Base-by-base conservation (phyloP, 1,284 basidiomycete species). In the Cutaneotrichosporon dermatis region DNA sequence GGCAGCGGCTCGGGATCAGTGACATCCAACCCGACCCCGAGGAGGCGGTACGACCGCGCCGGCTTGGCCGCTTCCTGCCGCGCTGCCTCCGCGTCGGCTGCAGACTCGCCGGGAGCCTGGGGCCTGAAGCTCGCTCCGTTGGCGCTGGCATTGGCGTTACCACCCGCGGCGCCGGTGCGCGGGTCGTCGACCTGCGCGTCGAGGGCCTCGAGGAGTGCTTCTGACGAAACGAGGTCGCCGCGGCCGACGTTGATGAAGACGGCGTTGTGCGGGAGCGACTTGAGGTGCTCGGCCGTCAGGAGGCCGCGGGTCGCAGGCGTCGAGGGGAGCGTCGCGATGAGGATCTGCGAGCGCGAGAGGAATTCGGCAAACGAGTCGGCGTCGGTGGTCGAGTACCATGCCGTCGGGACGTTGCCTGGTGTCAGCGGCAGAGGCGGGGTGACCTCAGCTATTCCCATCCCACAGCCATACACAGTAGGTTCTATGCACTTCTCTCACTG, bases 1-100 rank as follows among this genome's bases (percentile, higher is more conserved):
- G 76, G 71, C 8, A 79, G 66, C 2, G 78, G 78, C 65, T 78
- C 78, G 39, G 77, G 78, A 56, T 78, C 76, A 0, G 78, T 79
- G 8, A 79, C 78, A 65, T 79, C 78, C 3, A 79, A 63, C 2
- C 72, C 75, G 12, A 65, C 68, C 8, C 67, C 73, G 55, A 67
- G 66, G 36, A 77, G 63, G 45, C 67, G 66, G 33, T 66, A n/a
- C n/a, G n/a, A n/a, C n/a, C n/a, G n/a, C n/a, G n/a, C n/a, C n/a
- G n/a, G n/a, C n/a, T n/a, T n/a, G n/a, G n/a, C n/a, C n/a, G n/a
- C n/a, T n/a, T n/a, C n/a, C n/a, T n/a, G n/a, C n/a, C n/a, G n/a
- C n/a, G n/a, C n/a, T n/a, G n/a, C n/a, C n/a, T n/a, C n/a, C n/a
- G n/a, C n/a, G n/a, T n/a, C n/a, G n/a, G n/a, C n/a, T n/a, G n/a